Conservation (phyloP, 345 rosid species). For the Physaria fendleri region DNA sequence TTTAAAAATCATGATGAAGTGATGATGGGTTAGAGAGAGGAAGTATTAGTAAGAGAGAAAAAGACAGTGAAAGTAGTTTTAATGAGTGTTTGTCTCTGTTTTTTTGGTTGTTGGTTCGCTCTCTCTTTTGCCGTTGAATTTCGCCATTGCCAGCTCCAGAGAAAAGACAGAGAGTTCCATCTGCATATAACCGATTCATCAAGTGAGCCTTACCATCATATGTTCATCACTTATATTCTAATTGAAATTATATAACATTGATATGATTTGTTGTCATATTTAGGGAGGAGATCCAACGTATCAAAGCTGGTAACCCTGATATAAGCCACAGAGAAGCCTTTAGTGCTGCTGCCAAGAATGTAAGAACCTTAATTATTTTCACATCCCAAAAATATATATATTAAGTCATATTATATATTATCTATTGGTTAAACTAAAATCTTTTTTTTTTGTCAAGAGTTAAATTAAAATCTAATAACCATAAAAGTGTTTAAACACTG, state of each 20-base stretch:
- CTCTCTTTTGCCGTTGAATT: constrained; percentile 38
- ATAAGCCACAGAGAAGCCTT: constrained; percentile 99
- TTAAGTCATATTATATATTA: not conserved
- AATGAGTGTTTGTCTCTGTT: constrained; percentile 41
- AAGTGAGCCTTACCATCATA: constrained; percentile 45
- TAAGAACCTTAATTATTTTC: constrained; percentile 35
- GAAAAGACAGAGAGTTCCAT: constrained; percentile 99
- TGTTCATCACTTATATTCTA: not conserved
- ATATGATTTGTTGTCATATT: not conserved
- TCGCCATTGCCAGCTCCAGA: constrained; percentile 77
- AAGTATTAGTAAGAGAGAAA: constrained; percentile 24
- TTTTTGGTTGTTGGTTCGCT: constrained; percentile 38
- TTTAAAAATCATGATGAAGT: constrained; percentile 47
- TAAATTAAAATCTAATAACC: not conserved
- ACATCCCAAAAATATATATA: not conserved
- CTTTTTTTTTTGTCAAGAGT: too few relatives aligned
- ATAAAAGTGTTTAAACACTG: not conserved
- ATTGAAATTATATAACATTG: not conserved
- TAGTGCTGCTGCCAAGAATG: constrained; percentile 99
- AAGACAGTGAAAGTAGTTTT: constrained; percentile 34
- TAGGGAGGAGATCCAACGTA: constrained; percentile 99
- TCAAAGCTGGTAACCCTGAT: constrained; percentile 98
- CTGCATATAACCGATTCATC: constrained; percentile 99
- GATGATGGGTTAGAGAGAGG: constrained; percentile 40
- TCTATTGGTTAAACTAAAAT: not conserved